These are phyloP conservation scores for Metschnikowia rubicola DNA, from an alignment of 805 yeast species.

Conservation along the genomic window DNA sequence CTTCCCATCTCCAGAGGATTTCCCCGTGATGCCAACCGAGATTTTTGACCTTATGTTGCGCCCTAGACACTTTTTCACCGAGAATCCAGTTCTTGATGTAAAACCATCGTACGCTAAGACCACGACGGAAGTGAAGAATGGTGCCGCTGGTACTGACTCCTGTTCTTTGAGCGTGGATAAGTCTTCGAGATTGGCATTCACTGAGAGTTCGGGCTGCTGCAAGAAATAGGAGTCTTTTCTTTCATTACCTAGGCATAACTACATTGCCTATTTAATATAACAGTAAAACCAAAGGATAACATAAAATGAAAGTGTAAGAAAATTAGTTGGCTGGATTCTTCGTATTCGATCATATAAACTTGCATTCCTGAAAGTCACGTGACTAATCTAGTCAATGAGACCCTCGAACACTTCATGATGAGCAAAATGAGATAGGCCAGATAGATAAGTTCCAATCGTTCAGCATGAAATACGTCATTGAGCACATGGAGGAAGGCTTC, in stretches of 20 bases:
- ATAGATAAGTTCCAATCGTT: too few relatives aligned
- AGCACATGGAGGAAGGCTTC: constrained; percentile 96
- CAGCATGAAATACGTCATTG: constrained; percentile 83
- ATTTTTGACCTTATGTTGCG: constrained; percentile 70
- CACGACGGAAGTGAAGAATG: constrained; percentile 40
- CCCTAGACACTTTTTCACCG: constrained; percentile 75
- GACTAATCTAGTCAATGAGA: too few relatives aligned
- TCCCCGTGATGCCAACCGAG: constrained; percentile 88
- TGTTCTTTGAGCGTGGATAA: constrained; percentile 40
- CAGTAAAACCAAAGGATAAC: neutral
- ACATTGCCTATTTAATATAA: neutral
- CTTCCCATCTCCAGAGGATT: constrained; percentile 86
- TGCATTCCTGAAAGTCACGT: too few relatives aligned
- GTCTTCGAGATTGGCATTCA: constrained; percentile 52
- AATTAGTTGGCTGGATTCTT: too few relatives aligned
- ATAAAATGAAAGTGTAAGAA: too few relatives aligned
- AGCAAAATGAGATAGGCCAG: too few relatives aligned
- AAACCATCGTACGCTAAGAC: constrained; percentile 54
- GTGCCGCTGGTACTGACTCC: constrained; percentile 31
- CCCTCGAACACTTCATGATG: too few relatives aligned
- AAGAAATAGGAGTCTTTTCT: constrained; percentile 9
- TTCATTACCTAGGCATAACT: neutral
- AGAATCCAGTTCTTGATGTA: constrained; percentile 75
- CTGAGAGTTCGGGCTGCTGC: constrained; percentile 32
- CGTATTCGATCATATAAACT: too few relatives aligned